Base-by-base conservation (phyloP, 1,139 yeast species). In the Saccharomyces pastorianus region DNA sequence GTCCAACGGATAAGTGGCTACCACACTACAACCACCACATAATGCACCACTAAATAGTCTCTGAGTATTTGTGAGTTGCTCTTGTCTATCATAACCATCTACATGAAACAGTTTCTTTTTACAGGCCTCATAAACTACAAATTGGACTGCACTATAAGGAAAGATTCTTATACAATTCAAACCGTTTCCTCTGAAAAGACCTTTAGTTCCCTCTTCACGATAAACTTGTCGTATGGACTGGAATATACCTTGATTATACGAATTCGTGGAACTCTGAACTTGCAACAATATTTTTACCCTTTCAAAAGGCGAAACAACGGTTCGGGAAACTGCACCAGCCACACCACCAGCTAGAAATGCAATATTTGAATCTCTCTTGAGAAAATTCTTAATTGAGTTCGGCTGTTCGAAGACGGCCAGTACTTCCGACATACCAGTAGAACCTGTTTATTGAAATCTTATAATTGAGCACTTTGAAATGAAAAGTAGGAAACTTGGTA, bases 81-180 rank as follows among this genome's bases (percentile, higher is more conserved):
- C 54, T 14, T 56, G 46, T 31, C 61, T 54, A 50, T 66, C 67
- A 11, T 67, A 64, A 14, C 66, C 72, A 11, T 66, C 70, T 17
- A 58, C 68, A 28, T 72, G 71, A 53, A 80, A 68, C 48, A 83
- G 61, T 41, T 72, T 55, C 46, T 72, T 75, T 66, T 89, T 90
- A 66, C 84, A 76, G 57, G 82, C 76, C 63, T 91, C 93, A 71
- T 87, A 93, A 3, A 88, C 88, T 25, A 90, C 82, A 71, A 89
- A 93, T 71, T 93, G 99, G 9, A 91, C 96, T 0, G 99, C 98
- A 59, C 95, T 84, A 68, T 93, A 93, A 0, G 99, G 99, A 59
- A 93, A 82, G 38, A 93, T 88, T 54, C 99, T 76, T 3, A 93
- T 71, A 73, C 98, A 91, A 69, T 93, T 93, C 57, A 89, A 76